Conservation (phyloP, 2,329 filamentous ascomycete species). For the Fusarium pilosicola region DNA sequence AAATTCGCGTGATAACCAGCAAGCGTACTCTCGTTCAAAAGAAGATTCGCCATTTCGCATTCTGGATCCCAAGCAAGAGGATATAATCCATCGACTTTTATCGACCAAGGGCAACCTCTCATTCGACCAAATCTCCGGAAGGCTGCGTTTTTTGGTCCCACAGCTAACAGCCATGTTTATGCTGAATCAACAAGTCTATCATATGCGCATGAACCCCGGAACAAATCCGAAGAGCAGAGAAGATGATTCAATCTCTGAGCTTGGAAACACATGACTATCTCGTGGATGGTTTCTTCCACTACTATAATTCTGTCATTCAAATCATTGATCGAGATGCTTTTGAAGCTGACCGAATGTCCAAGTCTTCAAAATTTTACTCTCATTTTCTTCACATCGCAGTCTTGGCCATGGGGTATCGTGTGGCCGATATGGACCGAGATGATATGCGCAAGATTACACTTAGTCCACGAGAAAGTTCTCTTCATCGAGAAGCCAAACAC, state of each 20-base stretch:
- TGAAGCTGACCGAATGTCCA: conserved; percentile 57
- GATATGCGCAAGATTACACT: conserved; percentile 60
- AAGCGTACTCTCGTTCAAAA: conserved; percentile 38
- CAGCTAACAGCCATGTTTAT: conserved; percentile 63
- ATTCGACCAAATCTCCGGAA: conserved; percentile 61
- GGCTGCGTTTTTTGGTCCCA: conserved; percentile 64
- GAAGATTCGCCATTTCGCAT: conserved; percentile 51
- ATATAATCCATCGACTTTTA: conserved; percentile 59
- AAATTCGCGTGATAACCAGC: conserved; percentile 32
- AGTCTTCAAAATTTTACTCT: conserved; percentile 61
- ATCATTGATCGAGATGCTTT: conserved; percentile 62
- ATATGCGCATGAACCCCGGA: conserved; percentile 55
- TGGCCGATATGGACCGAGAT: conserved; percentile 58
- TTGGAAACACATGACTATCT: conserved; percentile 62
- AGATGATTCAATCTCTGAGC: conserved; percentile 58
- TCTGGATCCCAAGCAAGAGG: conserved; percentile 55
- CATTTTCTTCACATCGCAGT: conserved; percentile 63
- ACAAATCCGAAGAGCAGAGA: conserved; percentile 58
- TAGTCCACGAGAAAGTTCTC: conserved; percentile 59
- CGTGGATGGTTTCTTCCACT: conserved; percentile 61
- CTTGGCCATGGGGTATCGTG: conserved; percentile 63
- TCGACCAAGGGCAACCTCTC: conserved; percentile 61
- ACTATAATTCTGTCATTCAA: conserved; percentile 61
- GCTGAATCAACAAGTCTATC: conserved; percentile 52
- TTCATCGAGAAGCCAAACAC: conserved; percentile 64